phyloP scores from a whole-genome alignment of 108 stramenopile genomes.

The Discostella stelligeroides region DNA sequence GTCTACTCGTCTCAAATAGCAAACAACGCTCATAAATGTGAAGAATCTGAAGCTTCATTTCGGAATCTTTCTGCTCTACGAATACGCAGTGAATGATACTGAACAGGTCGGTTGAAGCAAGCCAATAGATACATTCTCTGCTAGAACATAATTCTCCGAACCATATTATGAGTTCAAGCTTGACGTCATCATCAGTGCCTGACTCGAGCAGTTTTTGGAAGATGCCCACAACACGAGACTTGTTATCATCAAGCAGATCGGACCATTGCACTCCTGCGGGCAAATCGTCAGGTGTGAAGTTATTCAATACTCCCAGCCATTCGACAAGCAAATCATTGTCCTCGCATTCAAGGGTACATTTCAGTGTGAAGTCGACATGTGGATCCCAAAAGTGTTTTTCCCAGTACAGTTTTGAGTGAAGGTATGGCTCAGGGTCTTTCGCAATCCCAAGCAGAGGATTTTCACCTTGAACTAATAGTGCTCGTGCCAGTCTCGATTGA shows the following conservation, averaged over 20 bases:
- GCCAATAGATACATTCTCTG: constrained; percentile 38
- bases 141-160: constrained; percentile 32
- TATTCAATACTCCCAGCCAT: constrained; percentile 31
- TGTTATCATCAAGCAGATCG: constrained; percentile 31
- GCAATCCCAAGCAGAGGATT: constrained; percentile 9
- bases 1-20: constrained; percentile 29
- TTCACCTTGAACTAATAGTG: constrained; percentile 1
- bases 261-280: constrained; percentile 39
- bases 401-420: constrained; percentile 16
- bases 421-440: constrained; percentile 18
- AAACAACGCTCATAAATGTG: constrained; percentile 26
- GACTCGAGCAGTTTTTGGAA: constrained; percentile 17
- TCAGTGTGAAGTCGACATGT: constrained; percentile 18
- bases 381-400: constrained; percentile 39
- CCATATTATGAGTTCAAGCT: constrained; percentile 35
- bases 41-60: constrained; percentile 40
- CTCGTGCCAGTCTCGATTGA: constrained; percentile 27
- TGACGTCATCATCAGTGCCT: constrained; percentile 28
- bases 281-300: constrained; percentile 33
- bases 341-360: constrained; percentile 11
- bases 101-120: constrained; percentile 26
- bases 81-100: constrained; percentile 20
- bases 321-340: constrained; percentile 37
- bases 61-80: constrained; percentile 12
- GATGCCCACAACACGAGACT: constrained; percentile 3